Base-by-base conservation (phyloP, 768 basidiomycete species). In the Leccinum fibrillosum region DNA sequence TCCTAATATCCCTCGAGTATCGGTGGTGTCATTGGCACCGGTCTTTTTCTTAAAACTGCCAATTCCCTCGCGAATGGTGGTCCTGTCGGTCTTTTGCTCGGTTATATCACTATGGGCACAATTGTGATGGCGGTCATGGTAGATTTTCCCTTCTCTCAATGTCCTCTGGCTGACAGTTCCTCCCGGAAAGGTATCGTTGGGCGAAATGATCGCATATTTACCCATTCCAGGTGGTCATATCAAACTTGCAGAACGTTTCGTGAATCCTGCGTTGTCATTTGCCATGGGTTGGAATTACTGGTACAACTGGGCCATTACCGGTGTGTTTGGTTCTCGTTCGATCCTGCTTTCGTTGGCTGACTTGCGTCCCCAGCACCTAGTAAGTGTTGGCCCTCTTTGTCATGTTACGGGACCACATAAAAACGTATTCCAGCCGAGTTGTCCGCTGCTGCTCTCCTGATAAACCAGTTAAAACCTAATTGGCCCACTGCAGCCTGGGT, bases 151-250 rank as follows among this genome's bases (percentile, higher is more conserved):
- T n/a, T 5, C 30, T 35, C 21, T 30, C n/a, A 1, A 0, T 30
- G 1, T 6, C 1, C n/a, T 17, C 9, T 26, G 2, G 5, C 49
- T 44, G 12, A 58, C 42, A 11, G 21, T 50, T 10, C 3, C 12
- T 4, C 49, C 12, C 25, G 8, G 17, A 21, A 62, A 88, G 86
- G 72, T 89, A 57, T 86, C 86, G 3, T 76, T 90, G 42, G 81
- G 82, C 10, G 73, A 74, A 61, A 72, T 72, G 90, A 67, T 92
- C 49, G 83, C 90, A 0, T 92, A 79, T 70, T 79, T 93, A 5
- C 91, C 91, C 0, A 79, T 93, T 52, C 80, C 89, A 25, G 91
- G 91, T 57, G 91, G 84, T 45, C 90, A 92, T 64, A 91, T 92
- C 72, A 89, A 79, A 59, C 74, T 93, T 17, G 86, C 91, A 0